phyloP scores from a whole-genome alignment of 768 basidiomycete genomes.

The Crucibulum laeve region DNA sequence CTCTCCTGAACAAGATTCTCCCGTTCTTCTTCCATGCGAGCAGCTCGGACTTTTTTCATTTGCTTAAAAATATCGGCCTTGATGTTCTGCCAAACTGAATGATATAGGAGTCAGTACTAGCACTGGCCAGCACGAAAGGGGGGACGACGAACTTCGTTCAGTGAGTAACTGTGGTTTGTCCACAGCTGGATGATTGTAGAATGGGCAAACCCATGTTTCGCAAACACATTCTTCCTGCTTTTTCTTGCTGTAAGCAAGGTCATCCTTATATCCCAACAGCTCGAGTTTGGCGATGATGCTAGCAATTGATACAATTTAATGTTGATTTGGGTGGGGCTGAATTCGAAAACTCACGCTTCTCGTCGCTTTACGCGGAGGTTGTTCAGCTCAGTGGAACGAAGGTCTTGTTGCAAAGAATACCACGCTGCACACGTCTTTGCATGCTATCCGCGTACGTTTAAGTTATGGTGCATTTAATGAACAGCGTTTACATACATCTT shows the following conservation, averaged over 20 bases:
- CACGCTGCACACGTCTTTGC: neutral
- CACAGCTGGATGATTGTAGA: conserved; percentile 13
- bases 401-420: neutral
- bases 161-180: conserved; percentile 13
- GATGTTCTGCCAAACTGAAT: conserved; percentile 23
- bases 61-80: conserved; percentile 19
- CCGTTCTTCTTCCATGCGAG: conserved; percentile 15
- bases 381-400: neutral
- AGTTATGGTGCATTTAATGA: neutral
- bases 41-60: conserved; percentile 15
- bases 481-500: neutral
- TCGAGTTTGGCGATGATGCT: conserved; percentile 2
- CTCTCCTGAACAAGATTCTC: conserved; percentile 13
- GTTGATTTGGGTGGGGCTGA: neutral
- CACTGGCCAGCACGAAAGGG: no score
- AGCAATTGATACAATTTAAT: neutral
- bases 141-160: conserved; percentile 10
- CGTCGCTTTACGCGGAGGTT: neutral
- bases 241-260: conserved; percentile 7
- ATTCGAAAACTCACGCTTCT: neutral
- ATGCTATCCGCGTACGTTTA: neutral
- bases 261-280: conserved; percentile 9
- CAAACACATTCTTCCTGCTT: no score
- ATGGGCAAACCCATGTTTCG: conserved; percentile 2
- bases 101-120: neutral